Percentiles rank a stretch among this genome's conserved stretches.
phyloP scores from a whole-genome alignment of 169 alveolate genomes.

The Cyclospora cayetanensis region DNA sequence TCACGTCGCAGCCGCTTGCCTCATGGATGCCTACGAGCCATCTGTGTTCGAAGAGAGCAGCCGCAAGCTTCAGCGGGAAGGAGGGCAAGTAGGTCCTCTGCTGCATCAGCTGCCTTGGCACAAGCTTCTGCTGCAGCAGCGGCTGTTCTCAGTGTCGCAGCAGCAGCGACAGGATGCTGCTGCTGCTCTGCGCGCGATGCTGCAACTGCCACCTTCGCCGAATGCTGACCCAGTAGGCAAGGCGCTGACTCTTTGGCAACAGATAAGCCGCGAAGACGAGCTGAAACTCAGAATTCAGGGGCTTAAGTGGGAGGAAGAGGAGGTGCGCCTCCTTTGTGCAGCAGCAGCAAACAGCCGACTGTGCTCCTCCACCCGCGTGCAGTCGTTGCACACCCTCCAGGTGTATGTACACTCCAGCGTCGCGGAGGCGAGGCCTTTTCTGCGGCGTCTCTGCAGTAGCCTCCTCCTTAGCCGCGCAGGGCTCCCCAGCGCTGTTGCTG shows the following conservation, averaged over 20 bases:
- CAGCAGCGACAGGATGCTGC: constrained; percentile 64
- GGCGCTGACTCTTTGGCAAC: constrained; percentile 28
- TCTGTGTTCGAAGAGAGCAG: constrained; percentile 24
- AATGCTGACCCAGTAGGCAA: constrained; percentile 37
- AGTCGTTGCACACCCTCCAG: constrained; percentile 19
- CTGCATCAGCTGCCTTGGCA: constrained; percentile 36
- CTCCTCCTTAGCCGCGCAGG: background rate
- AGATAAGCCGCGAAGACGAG: background rate
- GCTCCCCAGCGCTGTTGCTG: constrained; percentile 21
- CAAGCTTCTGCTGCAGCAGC: constrained; percentile 44
- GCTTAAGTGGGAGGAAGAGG: constrained; percentile 19
- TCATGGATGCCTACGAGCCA: constrained; percentile 49
- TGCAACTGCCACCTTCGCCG: constrained; percentile 39
- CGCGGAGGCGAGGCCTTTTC: constrained; percentile 28
- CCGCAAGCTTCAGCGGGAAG: constrained; percentile 25
- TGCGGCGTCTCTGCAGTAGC: constrained; percentile 30
- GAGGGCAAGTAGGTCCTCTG: constrained; percentile 3
- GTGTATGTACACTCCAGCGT: constrained; percentile 54
- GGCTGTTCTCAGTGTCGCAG: constrained; percentile 41
- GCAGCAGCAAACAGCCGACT: constrained; percentile 52
- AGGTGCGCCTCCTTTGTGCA: constrained; percentile 40
- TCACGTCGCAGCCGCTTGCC: constrained; percentile 43
- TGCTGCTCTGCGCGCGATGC: constrained; percentile 12
- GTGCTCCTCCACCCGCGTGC: constrained; percentile 32
- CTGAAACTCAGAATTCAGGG: constrained; percentile 3